Base-by-base conservation (phyloP, 805 yeast species). In the Henningerozyma blattae region DNA sequence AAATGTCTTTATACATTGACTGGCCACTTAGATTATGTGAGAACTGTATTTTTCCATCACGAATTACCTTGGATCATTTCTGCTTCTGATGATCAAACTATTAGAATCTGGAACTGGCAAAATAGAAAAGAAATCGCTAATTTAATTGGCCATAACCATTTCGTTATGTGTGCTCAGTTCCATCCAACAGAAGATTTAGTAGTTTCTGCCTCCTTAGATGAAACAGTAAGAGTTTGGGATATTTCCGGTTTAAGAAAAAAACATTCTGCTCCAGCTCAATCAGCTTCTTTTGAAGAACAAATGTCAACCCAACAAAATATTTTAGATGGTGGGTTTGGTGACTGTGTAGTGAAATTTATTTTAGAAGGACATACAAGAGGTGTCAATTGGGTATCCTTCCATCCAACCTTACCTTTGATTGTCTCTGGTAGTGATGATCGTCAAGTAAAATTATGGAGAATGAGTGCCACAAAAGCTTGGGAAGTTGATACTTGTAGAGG, bases 21-120 rank as follows among this genome's bases (percentile, higher is more conserved):
- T 40, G 97, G 97, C 16, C 98, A 91, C 63, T 69, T 89, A 61
- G 99, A 91, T 63, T 91, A 87, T 58, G 82, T 91, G 38, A 75
- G 99, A 56, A 82, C 94, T 14, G 96, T 85, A 16, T 82, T 76
- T 44, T 91, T 91, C 73, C 99, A 91, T 64, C 80, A 76, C 48
- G 95, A 86, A 56, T 68, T 91, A 55, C 99, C 99, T 7, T 91
- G 98, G 98, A 82, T 91, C 53, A 75, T 91, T 39, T 80, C 95
- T 18, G 77, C 91, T 40, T 84, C 95, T 30, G 99, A 91, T 61
- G 99, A 91, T 66, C 98, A 91, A 63, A 91, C 99, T 22, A 86
- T 93, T 44, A 73, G 99, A 57, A 89, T 91, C 45, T 91, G 99
- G 99, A 93, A 91, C 64, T 91, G 98, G 98, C 98, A 93, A 66